Evolutionary conservation across 441 rosid species (phyloP).

Genomic region (Hura crepitans): DNA sequence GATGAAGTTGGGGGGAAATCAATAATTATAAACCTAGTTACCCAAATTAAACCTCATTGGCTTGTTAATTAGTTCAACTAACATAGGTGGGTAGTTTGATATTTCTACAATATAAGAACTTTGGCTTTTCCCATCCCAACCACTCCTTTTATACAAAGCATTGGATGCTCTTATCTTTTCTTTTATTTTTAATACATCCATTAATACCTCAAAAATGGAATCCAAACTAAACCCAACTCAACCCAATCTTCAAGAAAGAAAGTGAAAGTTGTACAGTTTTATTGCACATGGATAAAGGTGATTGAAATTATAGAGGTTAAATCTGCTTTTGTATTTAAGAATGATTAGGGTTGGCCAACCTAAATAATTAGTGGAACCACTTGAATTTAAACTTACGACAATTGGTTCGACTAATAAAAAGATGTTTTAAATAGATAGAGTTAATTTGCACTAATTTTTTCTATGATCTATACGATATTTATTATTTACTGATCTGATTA

Average conservation of each 20-base stretch:
- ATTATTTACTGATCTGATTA: too few species aligned
- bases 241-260: conserved; percentile 10
- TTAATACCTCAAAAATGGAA: not conserved
- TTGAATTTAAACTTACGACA: not conserved
- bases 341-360: conserved; percentile 24
- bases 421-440: too few species aligned
- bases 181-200: too few species aligned
- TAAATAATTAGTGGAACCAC: conserved; percentile 13
- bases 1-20: not conserved
- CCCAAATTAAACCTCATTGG: conserved; percentile 2
- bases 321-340: not conserved
- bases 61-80: conserved; percentile 7
- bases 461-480: too few species aligned
- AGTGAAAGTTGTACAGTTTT: not conserved
- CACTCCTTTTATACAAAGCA: conserved; percentile 14
- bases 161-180: conserved; percentile 25
- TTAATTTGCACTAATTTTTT: too few species aligned
- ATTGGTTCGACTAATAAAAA: not conserved
- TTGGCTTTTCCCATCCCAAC: conserved; percentile 15
- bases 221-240: not conserved
- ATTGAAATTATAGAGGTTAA: conserved; percentile 8
- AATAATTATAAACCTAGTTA: not conserved
- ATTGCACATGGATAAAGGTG: conserved; percentile 12
- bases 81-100: conserved; percentile 5
- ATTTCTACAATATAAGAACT: not conserved